Conservation (phyloP, 352 stramenopile genomes). For the Globisporangium okanoganense region DNA sequence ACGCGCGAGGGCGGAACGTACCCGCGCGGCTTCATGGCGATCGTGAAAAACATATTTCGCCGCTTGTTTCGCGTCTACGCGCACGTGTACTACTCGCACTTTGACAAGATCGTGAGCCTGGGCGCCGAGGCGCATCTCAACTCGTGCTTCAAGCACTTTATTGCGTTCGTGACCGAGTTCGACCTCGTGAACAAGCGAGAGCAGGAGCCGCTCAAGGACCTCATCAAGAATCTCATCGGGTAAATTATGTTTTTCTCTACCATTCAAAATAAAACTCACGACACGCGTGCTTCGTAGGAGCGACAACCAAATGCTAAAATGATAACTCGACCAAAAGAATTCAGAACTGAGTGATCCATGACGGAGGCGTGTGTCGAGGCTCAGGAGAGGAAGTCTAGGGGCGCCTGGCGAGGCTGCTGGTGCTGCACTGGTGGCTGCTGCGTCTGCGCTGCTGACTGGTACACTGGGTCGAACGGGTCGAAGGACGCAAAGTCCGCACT, state of each 20-base stretch:
- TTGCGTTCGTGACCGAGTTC: constrained; percentile 96
- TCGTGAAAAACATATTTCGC: constrained; percentile 93
- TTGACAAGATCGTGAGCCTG: constrained; percentile 92
- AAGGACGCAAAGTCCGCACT: constrained; percentile 6
- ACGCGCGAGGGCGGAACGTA: constrained; percentile 65
- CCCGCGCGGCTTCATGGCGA: constrained; percentile 76
- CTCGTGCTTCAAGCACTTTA: constrained; percentile 98
- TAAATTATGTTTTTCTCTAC: constrained; percentile 12
- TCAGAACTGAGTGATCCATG: neutral
- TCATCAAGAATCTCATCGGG: constrained; percentile 90
- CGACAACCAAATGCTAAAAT: neutral
- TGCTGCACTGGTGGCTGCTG: constrained; percentile 19
- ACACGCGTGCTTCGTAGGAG: neutral
- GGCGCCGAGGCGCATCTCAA: constrained; percentile 96
- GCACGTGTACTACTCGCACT: constrained; percentile 97
- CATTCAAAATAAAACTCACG: constrained; percentile 1
- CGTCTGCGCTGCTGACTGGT: constrained; percentile 14
- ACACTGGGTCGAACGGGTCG: constrained; percentile 15
- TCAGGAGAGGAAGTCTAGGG: constrained; percentile 49
- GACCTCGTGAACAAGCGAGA: constrained; percentile 92
- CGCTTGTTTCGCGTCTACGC: constrained; percentile 96
- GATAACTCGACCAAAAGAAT: neutral
- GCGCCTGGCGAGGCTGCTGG: constrained; percentile 11
- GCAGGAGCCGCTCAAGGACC: constrained; percentile 92
- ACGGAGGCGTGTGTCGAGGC: neutral